Conservation (phyloP, 164 flowering plant genomes). For the Akebia trifoliata region DNA sequence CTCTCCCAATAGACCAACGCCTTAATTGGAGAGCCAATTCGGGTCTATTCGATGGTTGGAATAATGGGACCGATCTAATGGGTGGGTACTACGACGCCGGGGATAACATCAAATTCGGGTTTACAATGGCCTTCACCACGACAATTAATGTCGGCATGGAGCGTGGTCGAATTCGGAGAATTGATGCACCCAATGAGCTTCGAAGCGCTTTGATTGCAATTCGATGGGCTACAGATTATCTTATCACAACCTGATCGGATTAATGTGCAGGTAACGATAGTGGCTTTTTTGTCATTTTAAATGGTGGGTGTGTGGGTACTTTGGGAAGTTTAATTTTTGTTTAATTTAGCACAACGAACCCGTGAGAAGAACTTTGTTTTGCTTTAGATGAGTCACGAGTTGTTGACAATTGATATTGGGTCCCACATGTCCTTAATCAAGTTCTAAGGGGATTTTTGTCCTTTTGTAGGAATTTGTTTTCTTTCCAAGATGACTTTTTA, state of each 20-base stretch:
- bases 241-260: slow-evolving; percentile 64
- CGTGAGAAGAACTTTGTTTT: not conserved
- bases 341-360: not conserved
- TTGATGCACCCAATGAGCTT: slow-evolving; percentile 55
- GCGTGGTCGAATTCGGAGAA: slow-evolving; percentile 81
- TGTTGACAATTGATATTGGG: not conserved
- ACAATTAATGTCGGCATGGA: slow-evolving; percentile 93
- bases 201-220: slow-evolving; percentile 62
- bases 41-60: slow-evolving; percentile 70
- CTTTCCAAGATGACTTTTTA: too few relatives aligned
- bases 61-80: slow-evolving; percentile 42
- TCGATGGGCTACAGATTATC: slow-evolving; percentile 80
- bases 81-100: slow-evolving; percentile 99
- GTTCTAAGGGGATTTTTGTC: too few relatives aligned
- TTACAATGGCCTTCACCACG: slow-evolving; percentile 93
- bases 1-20: slow-evolving; percentile 62
- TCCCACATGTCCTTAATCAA: too few relatives aligned
- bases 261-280: slow-evolving; percentile 28
- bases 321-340: not conserved
- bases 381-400: too few relatives aligned
- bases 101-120: slow-evolving; percentile 81
- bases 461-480: too few relatives aligned
- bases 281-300: not conserved
- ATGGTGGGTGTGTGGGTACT: not conserved
- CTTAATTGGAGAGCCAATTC: slow-evolving; percentile 65